Conservation (phyloP, 371 early-diverging fungal genomes). For the Lichtheimia corymbifera region DNA sequence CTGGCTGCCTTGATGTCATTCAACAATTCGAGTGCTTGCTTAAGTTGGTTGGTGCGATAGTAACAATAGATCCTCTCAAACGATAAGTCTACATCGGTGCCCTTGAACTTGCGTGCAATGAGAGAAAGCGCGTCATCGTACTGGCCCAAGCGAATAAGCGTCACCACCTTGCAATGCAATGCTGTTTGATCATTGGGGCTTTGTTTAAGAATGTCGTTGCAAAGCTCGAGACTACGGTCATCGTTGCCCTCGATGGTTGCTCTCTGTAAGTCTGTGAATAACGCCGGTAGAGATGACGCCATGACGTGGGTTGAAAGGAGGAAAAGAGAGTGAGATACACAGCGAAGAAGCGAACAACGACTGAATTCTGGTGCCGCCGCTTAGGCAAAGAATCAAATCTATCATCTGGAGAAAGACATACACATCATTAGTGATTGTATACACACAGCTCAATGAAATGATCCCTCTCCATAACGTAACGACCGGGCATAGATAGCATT, state of each 20-base stretch:
- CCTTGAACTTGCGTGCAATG: constrained; percentile 49
- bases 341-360: background rate
- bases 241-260: constrained; percentile 36
- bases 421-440: no score
- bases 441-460: no score
- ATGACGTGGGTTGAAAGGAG: background rate
- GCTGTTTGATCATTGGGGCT: constrained; percentile 55
- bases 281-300: constrained; percentile 9
- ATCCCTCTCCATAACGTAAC: no score
- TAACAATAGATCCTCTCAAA: constrained; percentile 76
- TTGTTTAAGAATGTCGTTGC: constrained; percentile 49
- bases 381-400: no score
- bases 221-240: constrained; percentile 33
- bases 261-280: constrained; percentile 35
- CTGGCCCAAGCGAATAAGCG: constrained; percentile 69
- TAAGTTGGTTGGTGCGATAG: constrained; percentile 66
- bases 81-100: constrained; percentile 41
- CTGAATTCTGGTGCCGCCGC: no score
- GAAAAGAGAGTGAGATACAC: background rate
- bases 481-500: no score
- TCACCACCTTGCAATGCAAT: constrained; percentile 65
- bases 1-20: constrained; percentile 23
- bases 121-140: constrained; percentile 65
- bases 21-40: constrained; percentile 58
- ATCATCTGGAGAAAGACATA: no score